Evolutionary conservation across 768 basidiomycete species (phyloP).

Genomic region (Omphalotus guepiniiformis): DNA sequence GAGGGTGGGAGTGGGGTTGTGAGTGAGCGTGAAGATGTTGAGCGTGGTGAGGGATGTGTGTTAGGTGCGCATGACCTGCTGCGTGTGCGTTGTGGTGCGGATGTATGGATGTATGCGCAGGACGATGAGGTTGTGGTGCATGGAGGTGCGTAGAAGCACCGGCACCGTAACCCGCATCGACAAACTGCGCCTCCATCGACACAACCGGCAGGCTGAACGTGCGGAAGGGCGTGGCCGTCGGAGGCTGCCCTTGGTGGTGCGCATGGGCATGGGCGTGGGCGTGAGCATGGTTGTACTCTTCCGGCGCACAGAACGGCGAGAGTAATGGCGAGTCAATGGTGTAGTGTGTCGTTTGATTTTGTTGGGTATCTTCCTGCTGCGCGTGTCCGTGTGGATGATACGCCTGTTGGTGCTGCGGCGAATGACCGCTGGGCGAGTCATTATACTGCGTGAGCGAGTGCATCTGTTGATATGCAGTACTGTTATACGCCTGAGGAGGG

Average conservation of each 20-base stretch:
- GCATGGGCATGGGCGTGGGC: background rate
- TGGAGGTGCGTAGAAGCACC: background rate
- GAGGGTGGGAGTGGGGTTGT: background rate
- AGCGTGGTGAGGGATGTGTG: background rate
- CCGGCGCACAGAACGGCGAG: background rate
- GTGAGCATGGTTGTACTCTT: too few relatives aligned
- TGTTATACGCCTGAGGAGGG: too few relatives aligned
- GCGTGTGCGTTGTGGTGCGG: background rate
- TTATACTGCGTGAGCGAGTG: background rate
- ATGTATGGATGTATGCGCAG: background rate
- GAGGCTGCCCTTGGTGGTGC: too few relatives aligned
- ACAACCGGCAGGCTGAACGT: background rate
- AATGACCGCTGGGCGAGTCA: background rate
- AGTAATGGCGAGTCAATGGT: conserved; percentile 2
- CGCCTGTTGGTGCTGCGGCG: background rate
- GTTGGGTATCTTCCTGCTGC: background rate
- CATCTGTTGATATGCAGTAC: too few relatives aligned
- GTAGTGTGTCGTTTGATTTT: background rate
- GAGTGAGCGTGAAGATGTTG: background rate
- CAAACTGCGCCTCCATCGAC: background rate
- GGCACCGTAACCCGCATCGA: background rate
- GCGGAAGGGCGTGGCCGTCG: conserved; percentile 1
- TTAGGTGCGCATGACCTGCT: background rate
- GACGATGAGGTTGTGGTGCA: background rate
- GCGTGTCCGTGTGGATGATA: background rate